These are phyloP conservation scores for Phytopythium oedochilum DNA, from an alignment of 352 stramenopile genomes.

Conservation along the genomic window DNA sequence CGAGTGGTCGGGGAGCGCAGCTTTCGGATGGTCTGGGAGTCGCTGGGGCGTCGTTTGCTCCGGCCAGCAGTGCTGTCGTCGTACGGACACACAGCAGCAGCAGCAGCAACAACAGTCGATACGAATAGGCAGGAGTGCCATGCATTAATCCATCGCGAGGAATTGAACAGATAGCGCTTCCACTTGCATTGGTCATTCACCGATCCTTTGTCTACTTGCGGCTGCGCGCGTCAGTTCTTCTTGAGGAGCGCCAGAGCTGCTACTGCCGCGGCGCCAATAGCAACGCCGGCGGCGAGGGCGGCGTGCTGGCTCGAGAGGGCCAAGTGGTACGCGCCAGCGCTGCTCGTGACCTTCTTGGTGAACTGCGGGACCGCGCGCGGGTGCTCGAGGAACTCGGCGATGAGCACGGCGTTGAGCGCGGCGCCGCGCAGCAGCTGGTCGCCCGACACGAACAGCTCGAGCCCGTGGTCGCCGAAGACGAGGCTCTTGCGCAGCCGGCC, in stretches of 20 bases:
- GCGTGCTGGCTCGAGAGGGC: constrained; percentile 32
- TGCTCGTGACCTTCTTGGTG: constrained; percentile 45
- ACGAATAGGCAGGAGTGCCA: neutral
- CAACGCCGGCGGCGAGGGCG: constrained; percentile 25
- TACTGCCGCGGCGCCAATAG: constrained; percentile 33
- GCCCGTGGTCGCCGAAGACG: constrained; percentile 94
- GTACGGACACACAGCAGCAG: constrained; percentile 25
- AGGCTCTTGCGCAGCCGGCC: constrained; percentile 92
- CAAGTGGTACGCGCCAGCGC: constrained; percentile 2
- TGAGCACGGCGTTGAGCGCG: constrained; percentile 96
- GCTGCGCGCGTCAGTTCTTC: constrained; percentile 28
- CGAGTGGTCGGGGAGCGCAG: neutral
- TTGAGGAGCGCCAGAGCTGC: constrained; percentile 33
- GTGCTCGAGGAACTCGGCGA: constrained; percentile 90
- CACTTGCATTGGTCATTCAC: neutral
- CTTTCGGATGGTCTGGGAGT: constrained; percentile 23
- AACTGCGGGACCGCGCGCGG: constrained; percentile 55
- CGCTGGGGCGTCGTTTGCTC: constrained; percentile 28
- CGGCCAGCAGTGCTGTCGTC: constrained; percentile 25
- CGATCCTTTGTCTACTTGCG: neutral
- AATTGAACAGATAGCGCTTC: neutral
- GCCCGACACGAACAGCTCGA: constrained; percentile 97
- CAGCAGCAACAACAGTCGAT: constrained; percentile 23
- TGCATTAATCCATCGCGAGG: neutral
- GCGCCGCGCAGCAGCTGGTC: constrained; percentile 96